A percentile compares a stretch with the other conserved stretches of the same genome.
These are phyloP conservation scores for Gautieria morchelliformis DNA, from an alignment of 768 basidiomycete species.

Conservation along the genomic window DNA sequence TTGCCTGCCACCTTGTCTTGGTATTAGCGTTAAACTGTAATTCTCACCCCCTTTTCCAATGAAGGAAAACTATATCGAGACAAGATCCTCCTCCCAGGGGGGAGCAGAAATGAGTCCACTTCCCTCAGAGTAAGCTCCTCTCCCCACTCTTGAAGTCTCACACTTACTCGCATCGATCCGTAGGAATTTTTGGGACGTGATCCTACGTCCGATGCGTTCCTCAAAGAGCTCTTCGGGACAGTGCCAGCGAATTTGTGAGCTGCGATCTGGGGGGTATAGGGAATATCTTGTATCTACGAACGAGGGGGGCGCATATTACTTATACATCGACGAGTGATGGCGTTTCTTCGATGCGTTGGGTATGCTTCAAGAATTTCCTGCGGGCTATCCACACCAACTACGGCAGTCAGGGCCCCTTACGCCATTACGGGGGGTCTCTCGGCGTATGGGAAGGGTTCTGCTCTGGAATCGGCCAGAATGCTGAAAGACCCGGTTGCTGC, in stretches of 20 bases:
- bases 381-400: no score
- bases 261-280: neutral
- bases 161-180: neutral
- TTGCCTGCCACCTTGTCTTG: neutral
- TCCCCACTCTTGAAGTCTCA: neutral
- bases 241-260: neutral
- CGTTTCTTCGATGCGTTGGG: no score
- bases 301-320: no score
- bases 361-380: no score
- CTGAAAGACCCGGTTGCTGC: no score
- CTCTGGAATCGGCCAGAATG: no score
- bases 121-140: constrained; percentile 50
- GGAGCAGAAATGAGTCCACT: constrained; percentile 70
- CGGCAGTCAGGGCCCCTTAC: no score
- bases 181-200: constrained; percentile 72
- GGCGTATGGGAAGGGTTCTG: no score
- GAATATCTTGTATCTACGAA: no score
- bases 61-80: constrained; percentile 54
- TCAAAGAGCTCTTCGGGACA: constrained; percentile 52
- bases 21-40: neutral
- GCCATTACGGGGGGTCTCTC: no score
- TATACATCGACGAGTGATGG: no score
- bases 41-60: neutral
- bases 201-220: constrained; percentile 68
- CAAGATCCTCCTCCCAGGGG: constrained; percentile 65